A percentile compares a stretch with the other conserved stretches of the same genome.
phyloP scores from a whole-genome alignment of 2,329 filamentous ascomycete genomes.

The Achaetomium macrosporum region DNA sequence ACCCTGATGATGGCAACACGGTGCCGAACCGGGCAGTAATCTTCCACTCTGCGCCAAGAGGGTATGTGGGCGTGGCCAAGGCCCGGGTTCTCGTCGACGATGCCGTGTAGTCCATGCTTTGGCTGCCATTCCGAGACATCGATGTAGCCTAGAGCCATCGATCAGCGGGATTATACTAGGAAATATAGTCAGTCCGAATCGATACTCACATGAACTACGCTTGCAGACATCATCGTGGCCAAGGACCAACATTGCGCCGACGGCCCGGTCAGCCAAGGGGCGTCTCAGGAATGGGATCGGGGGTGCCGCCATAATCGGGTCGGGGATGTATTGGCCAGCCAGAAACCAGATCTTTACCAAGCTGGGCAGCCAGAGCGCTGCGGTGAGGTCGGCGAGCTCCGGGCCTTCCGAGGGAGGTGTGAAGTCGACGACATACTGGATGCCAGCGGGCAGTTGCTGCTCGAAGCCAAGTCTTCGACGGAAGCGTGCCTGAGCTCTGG shows the following conservation, averaged over 20 bases:
- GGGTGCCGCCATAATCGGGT: constrained; percentile 5
- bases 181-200: background rate
- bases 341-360: constrained; percentile 45
- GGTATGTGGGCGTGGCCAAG: no score
- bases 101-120: constrained; percentile 11
- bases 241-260: constrained; percentile 37
- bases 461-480: constrained; percentile 34
- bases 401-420: constrained; percentile 58
- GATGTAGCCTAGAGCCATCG: constrained; percentile 5
- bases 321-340: constrained; percentile 22
- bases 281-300: constrained; percentile 27
- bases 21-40: constrained; percentile 62
- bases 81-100: constrained; percentile 12
- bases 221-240: constrained; percentile 41
- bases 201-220: constrained; percentile 21
- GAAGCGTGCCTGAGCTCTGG: constrained; percentile 36
- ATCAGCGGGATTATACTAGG: constrained; percentile 10
- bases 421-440: constrained; percentile 58
- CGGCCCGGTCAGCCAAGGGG: constrained; percentile 24
- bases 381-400: constrained; percentile 40
- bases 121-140: constrained; percentile 17
- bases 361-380: constrained; percentile 38
- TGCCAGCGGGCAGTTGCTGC: constrained; percentile 33
- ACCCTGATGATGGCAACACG: constrained; percentile 58
- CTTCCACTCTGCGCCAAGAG: constrained; percentile 37